A percentile compares a stretch with the other conserved stretches of the same genome.
Evolutionary conservation across 495 filamentous ascomycete genomes (phyloP).

Genomic region (Penicillium parvum): DNA sequence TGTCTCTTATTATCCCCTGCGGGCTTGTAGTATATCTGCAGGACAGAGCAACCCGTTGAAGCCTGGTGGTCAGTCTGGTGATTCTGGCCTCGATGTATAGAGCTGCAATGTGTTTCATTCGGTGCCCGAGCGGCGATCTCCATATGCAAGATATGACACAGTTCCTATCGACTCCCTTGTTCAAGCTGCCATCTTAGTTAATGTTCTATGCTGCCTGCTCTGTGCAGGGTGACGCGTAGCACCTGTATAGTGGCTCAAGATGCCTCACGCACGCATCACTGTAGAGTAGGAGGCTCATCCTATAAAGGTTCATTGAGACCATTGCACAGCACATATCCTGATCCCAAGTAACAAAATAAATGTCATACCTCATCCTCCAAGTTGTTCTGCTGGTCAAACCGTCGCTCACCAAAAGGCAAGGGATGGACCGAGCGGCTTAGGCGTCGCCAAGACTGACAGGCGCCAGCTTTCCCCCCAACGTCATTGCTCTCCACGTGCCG

Average conservation of each 20-base stretch:
- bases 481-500: conserved; percentile 32
- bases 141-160: background rate
- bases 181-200: background rate
- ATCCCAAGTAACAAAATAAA: too few relatives aligned
- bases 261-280: too few relatives aligned
- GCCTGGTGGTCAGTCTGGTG: background rate
- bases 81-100: background rate
- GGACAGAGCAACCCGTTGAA: background rate
- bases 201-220: conserved; percentile 1
- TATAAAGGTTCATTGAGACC: too few relatives aligned
- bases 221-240: conserved; percentile 3
- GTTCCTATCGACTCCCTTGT: background rate
- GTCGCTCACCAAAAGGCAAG: conserved; percentile 10
- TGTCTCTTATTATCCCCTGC: background rate
- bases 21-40: background rate
- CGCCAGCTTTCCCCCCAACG: conserved; percentile 37
- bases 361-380: too few relatives aligned
- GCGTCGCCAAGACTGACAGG: conserved; percentile 34
- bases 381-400: too few relatives aligned
- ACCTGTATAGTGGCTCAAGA: too few relatives aligned
- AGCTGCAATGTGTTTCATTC: background rate
- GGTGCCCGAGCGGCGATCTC: background rate
- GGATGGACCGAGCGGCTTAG: conserved; percentile 21
- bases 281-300: too few relatives aligned
- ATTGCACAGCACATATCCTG: too few relatives aligned